phyloP scores from a whole-genome alignment of 2,329 filamentous ascomycete genomes.

The Stemphylium vesicarium region DNA sequence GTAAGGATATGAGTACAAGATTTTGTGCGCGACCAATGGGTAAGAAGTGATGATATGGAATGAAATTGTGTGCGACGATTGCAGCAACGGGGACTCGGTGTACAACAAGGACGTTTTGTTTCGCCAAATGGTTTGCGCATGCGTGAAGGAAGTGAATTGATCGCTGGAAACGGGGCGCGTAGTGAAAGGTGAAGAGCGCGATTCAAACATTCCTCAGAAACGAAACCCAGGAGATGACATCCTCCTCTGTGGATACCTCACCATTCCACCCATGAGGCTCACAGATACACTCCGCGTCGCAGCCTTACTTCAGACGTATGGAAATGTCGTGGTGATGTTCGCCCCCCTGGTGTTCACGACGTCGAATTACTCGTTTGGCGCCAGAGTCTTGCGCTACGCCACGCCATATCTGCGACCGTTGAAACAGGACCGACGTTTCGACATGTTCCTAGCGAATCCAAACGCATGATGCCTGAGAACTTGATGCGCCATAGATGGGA shows the following conservation, averaged over 20 bases:
- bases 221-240: not conserved
- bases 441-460: conserved; percentile 7
- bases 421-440: conserved; percentile 19
- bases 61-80: conserved; percentile 10
- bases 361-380: conserved; percentile 1
- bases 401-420: conserved; percentile 8
- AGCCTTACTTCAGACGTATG: conserved; percentile 1
- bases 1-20: conserved; percentile 7
- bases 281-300: conserved; percentile 6
- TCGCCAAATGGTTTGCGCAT: not conserved
- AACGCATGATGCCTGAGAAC: conserved; percentile 1
- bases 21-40: conserved; percentile 11
- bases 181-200: not conserved
- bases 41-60: conserved; percentile 3
- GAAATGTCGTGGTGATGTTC: not conserved
- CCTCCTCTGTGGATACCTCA: not conserved
- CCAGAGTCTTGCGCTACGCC: conserved; percentile 7
- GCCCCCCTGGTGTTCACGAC: conserved; percentile 1
- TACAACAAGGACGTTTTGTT: not conserved
- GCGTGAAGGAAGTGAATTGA: not conserved
- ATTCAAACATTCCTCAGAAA: not conserved
- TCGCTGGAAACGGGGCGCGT: not conserved
- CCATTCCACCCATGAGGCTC: not conserved
- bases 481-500: not conserved
- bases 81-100: not conserved